A percentile compares a stretch with the other conserved stretches of the same genome.
Evolutionary conservation across 129 eudicot species (phyloP).

Genomic region (Lactuca saligna): DNA sequence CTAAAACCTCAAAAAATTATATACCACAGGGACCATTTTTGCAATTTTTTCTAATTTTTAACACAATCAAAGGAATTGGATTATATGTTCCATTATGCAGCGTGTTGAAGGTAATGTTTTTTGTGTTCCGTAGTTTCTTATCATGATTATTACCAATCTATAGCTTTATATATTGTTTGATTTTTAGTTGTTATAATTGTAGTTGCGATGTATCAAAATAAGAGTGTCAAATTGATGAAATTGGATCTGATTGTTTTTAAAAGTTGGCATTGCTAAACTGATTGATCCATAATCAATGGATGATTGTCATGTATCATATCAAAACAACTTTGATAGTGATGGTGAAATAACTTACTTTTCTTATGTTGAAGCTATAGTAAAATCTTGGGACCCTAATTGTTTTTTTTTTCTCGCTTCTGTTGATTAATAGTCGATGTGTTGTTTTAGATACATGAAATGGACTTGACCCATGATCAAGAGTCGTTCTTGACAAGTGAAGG

Average conservation of each 20-base stretch:
- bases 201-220: too few species aligned
- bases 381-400: background rate
- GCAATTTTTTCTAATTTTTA: too few species aligned
- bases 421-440: constrained; percentile 23
- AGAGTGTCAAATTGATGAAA: too few species aligned
- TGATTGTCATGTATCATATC: constrained; percentile 45
- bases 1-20: too few species aligned
- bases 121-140: too few species aligned
- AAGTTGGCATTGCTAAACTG: constrained; percentile 37
- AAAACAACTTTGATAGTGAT: constrained; percentile 61
- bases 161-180: too few species aligned
- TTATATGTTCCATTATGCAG: too few species aligned
- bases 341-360: constrained; percentile 85
- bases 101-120: too few species aligned
- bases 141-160: too few species aligned
- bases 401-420: background rate
- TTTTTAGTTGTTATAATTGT: too few species aligned
- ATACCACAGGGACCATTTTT: too few species aligned
- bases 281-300: constrained; percentile 46
- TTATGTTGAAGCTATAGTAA: constrained; percentile 84
- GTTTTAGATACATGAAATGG: constrained; percentile 86
- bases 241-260: constrained; percentile 22
- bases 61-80: too few species aligned
- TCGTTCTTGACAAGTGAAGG: constrained; percentile 49
- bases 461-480: constrained; percentile 62